phyloP scores from a whole-genome alignment of 495 filamentous ascomycete genomes.

The Penicillium mononematosum region DNA sequence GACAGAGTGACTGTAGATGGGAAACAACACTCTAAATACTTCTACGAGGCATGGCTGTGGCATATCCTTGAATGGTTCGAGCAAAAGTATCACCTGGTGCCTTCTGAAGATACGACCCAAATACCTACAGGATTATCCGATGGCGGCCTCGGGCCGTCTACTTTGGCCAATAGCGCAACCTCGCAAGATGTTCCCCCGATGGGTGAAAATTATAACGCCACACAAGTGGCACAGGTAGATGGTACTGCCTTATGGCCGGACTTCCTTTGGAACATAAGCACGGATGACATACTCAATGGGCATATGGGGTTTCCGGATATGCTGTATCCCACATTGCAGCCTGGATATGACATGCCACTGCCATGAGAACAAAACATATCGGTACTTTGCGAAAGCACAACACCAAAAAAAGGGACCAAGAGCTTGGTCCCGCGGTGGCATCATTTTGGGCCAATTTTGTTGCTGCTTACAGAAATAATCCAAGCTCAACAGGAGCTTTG shows the following conservation, averaged over 20 bases:
- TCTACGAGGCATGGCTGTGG: constrained; percentile 4
- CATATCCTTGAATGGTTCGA: constrained; percentile 9
- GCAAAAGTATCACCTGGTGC: constrained; percentile 6
- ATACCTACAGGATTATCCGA: neutral
- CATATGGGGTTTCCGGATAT: constrained; percentile 7
- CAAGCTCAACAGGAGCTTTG: constrained; percentile 3
- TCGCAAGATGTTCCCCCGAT: neutral
- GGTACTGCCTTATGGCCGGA: neutral
- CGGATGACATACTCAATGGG: constrained; percentile 3
- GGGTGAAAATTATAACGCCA: neutral
- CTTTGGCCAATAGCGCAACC: neutral
- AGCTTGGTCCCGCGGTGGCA: neutral
- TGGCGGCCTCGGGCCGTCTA: neutral
- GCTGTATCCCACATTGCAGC: neutral
- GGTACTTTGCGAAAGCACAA: neutral
- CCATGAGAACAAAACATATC: neutral
- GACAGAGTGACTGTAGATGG: constrained; percentile 3
- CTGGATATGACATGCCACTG: constrained; percentile 2
- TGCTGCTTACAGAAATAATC: neutral
- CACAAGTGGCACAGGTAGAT: neutral
- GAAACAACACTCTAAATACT: constrained; percentile 4
- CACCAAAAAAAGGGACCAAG: neutral
- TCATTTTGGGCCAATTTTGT: neutral
- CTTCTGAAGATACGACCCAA: neutral
- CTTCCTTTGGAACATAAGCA: constrained; percentile 7